A percentile compares a stretch with the other conserved stretches of the same genome.
These are phyloP conservation scores for Rhizophagus sp. DNA, from an alignment of 192 early-diverging fungal species.

Conservation along the genomic window DNA sequence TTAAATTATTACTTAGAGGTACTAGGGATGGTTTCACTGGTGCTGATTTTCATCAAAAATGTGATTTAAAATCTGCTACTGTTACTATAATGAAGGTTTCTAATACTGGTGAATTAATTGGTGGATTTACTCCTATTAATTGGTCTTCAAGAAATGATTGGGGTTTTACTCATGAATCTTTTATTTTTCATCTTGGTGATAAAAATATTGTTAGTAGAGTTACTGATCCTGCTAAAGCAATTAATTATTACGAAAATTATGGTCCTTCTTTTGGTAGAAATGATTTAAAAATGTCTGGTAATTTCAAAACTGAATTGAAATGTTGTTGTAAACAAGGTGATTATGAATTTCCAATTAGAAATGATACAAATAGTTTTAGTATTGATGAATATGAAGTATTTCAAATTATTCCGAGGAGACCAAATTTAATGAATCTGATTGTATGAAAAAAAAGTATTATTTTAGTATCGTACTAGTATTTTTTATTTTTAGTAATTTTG, in stretches of 20 bases:
- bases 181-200: conserved; percentile 12
- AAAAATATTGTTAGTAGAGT: conserved; percentile 7
- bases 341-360: conserved; percentile 15
- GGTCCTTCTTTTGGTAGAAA: conserved; percentile 19
- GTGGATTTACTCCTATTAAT: conserved; percentile 7
- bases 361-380: not conserved
- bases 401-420: not conserved
- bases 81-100: conserved; percentile 20
- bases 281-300: conserved; percentile 15
- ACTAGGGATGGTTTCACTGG: conserved; percentile 19
- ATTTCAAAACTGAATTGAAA: not conserved
- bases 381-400: conserved; percentile 28
- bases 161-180: conserved; percentile 3
- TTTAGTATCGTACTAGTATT: not conserved
- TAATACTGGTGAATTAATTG: conserved; percentile 7
- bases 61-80: not conserved
- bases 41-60: conserved; percentile 8
- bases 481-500: too few relatives aligned
- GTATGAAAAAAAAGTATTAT: not conserved
- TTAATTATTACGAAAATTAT: conserved; percentile 16
- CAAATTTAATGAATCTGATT: not conserved
- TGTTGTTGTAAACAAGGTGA: conserved; percentile 16
- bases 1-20: conserved; percentile 21
- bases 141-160: conserved; percentile 7
- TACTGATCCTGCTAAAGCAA: not conserved